Evolutionary conservation across 2,329 filamentous ascomycete species (phyloP).

Genomic region (Fusarium decemcellulare): DNA sequence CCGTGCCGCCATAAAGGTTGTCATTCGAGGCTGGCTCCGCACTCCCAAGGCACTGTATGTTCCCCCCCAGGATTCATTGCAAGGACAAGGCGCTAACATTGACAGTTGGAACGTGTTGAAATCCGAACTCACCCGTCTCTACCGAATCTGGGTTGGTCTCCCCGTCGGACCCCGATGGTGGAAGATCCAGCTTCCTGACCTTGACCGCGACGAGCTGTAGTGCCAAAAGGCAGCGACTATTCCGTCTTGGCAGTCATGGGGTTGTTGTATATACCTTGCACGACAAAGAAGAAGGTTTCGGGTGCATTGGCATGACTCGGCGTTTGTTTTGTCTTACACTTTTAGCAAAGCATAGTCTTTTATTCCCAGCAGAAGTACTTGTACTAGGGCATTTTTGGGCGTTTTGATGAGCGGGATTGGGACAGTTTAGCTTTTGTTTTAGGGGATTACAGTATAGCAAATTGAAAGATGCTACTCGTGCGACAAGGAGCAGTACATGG

Average conservation of each 20-base stretch:
- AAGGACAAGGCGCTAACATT: conserved; percentile 13
- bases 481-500: not conserved
- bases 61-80: not conserved
- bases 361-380: not conserved
- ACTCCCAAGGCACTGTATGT: conserved; percentile 81
- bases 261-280: conserved; percentile 4
- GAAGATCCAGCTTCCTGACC: conserved; percentile 59
- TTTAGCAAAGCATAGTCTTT: not conserved
- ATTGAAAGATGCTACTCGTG: conserved; percentile 11
- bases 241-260: conserved; percentile 5
- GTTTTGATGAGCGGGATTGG: conserved; percentile 7
- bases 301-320: conserved; percentile 16
- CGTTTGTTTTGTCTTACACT: conserved; percentile 12
- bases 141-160: conserved; percentile 67
- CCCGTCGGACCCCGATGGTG: conserved; percentile 65
- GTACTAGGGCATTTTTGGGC: conserved; percentile 25
- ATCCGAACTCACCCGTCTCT: conserved; percentile 62
- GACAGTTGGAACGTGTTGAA: conserved; percentile 59
- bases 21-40: conserved; percentile 78
- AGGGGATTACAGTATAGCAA: not conserved
- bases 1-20: conserved; percentile 72
- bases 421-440: not conserved
- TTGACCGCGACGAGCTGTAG: conserved; percentile 65
- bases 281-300: conserved; percentile 14
- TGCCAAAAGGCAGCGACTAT: not conserved